Evolutionary conservation across 108 stramenopile species (phyloP), one percentile per base, ranked within the genome.

Genomic region (Cyclotella kingstonii): DNA sequence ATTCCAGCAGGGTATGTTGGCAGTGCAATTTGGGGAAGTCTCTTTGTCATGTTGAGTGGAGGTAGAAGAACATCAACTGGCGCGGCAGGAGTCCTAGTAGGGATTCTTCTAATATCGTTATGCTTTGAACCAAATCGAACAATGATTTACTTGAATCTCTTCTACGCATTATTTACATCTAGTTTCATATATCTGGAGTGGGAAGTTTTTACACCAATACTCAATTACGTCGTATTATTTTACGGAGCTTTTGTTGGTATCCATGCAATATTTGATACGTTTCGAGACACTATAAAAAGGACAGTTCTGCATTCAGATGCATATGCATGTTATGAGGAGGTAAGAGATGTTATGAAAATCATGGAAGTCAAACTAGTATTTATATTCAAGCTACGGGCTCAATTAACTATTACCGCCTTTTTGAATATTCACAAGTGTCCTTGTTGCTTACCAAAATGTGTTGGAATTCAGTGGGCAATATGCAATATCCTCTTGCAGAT

Each of bases 1-100:
- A 68, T 77, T 23, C 76, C 76, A 10, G 76, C 76, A 0, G 76
- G 76, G 2, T 77, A 77, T 36, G 71, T 77, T 18, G 76, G 76
- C 21, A 25, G 39, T 15, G 67, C 76, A 14, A 44, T 77, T n/a
- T 77, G 76, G 76, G 76, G 76, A 6, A 60, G 56, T 26, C 23
- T 73, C 10, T 73, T 77, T 26, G 68, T 70, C 33, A 72, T 77
- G 70, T 17, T 73, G 15, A 67, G 65, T 11, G 76, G 76, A 27
- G 76, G 76, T 5, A 46, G 52, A 39, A 66, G 61, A 38, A 77
- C 76, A 22, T 48, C 76, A 1, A 77, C 76, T 18, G 70, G 48
- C 15, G 70, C 65, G 11, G 76, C 76, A 4, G 65, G 65, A 12
- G 47, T 22, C 14, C 68, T 77, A 48, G 59, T 77, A 4, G 42